Evolutionary conservation across 2,329 filamentous ascomycete species (phyloP).

Genomic region (Aspergillus sp.): DNA sequence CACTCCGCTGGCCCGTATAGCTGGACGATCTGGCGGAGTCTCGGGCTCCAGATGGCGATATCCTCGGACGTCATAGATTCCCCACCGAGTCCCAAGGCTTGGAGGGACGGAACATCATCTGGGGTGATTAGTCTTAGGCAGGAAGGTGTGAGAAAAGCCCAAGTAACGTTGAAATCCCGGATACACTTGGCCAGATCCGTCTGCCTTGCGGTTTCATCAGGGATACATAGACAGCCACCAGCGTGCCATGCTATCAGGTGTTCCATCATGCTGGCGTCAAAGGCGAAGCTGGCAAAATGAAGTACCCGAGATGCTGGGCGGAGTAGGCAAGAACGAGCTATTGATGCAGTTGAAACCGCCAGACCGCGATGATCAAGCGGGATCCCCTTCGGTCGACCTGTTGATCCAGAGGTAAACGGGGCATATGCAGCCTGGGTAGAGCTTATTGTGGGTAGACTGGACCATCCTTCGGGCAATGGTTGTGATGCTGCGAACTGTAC

Average conservation of each 20-base stretch:
- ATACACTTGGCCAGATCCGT: constrained; percentile 48
- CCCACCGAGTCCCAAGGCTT: neutral
- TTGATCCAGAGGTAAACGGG: neutral
- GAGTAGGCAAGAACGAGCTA: too few species aligned
- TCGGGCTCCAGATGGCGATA: neutral
- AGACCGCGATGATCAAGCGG: neutral
- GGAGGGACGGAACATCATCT: neutral
- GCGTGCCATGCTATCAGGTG: constrained; percentile 7
- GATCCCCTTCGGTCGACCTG: neutral
- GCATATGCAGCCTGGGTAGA: neutral
- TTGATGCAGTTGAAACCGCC: neutral
- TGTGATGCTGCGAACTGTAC: neutral
- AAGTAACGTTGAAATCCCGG: constrained; percentile 48
- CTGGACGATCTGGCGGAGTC: neutral
- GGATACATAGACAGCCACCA: constrained; percentile 22
- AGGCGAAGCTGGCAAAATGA: neutral
- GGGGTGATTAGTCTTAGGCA: neutral
- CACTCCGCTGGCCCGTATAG: neutral
- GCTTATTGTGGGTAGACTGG: neutral
- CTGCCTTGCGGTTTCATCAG: constrained; percentile 17
- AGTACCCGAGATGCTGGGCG: neutral
- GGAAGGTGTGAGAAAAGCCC: constrained; percentile 52
- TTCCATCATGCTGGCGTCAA: constrained; percentile 13
- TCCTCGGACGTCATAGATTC: neutral
- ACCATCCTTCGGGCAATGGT: neutral